Evolutionary conservation across 2,329 filamentous ascomycete genomes (phyloP), one percentile per base, ranked within the genome.

Genomic region (Phialophora tarda): DNA sequence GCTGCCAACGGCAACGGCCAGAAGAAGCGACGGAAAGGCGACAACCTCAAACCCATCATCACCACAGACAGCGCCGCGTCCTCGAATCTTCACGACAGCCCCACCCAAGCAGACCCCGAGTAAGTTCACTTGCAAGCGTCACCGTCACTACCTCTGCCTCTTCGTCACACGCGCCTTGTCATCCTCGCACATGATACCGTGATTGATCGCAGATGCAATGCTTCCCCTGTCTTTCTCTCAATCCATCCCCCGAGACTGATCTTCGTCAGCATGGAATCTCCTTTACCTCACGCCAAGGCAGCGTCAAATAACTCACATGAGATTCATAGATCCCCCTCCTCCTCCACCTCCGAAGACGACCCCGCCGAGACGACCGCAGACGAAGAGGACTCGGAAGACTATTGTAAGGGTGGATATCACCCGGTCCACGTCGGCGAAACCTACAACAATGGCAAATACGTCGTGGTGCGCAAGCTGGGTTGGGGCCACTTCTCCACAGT

Each of bases 401-500:
- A 99, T 83, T 97, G 94, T 86, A 98, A 98, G 82, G 95, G 95
- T 75, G 95, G 95, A 68, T 99, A 98, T 80, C 95, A 99, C 77
- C 95, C 95, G 2, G 95, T 99, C 58, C 86, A 88, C 74, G 90
- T 98, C 67, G 95, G 95, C 74, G 95, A 99, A 82, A 91, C 93
- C 76, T 98, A 97, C 86, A 98, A 98, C 79, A 92, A 98, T 78
- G 93, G 92, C 73, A 94, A 92, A 82, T 99, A 99, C 81, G 95
- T 93, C 17, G 89, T 98, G 65, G 91, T 98, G 78, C 91, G 93
- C 81, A 98, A 98, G 83, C 85, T 98, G 61, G 94, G 94, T 73
- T 98, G 94, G 94, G 95, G 95, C 70, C 94, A 98, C 77, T 99
- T 98, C 82, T 97, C 94, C n/a, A 99, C 94, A 38, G 94, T 98